Conservation (phyloP, 352 stramenopile genomes). For the Phytophthora fragariaefolia region DNA sequence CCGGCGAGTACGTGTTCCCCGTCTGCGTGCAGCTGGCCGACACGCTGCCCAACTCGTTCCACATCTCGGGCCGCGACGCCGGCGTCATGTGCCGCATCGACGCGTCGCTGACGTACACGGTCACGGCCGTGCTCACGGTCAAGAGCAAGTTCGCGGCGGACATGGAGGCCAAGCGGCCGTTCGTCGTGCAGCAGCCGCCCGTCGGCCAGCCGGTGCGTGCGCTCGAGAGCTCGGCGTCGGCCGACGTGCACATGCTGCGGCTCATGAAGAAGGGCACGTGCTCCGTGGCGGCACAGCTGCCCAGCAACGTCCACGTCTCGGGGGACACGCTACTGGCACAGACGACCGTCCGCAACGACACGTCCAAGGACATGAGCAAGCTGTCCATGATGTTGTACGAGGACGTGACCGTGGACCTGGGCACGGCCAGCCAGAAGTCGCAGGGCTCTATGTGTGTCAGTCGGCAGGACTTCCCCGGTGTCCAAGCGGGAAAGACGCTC, state of each 20-base stretch:
- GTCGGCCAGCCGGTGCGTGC: slow-evolving; percentile 32
- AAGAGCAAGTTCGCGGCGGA: slow-evolving; percentile 73
- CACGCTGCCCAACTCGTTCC: slow-evolving; percentile 53
- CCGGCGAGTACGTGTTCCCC: slow-evolving; percentile 77
- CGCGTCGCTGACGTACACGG: slow-evolving; percentile 72
- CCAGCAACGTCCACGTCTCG: slow-evolving; percentile 36
- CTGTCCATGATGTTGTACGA: slow-evolving; percentile 44
- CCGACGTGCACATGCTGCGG: slow-evolving; percentile 36
- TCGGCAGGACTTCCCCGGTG: slow-evolving; percentile 38
- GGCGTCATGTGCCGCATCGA: slow-evolving; percentile 49
- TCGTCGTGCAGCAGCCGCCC: slow-evolving; percentile 33
- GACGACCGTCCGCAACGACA: slow-evolving; percentile 37
- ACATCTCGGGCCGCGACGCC: slow-evolving; percentile 35
- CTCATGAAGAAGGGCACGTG: slow-evolving; percentile 44
- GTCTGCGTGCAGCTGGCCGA: slow-evolving; percentile 62
- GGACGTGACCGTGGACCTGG: slow-evolving; percentile 34
- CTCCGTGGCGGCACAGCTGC: slow-evolving; percentile 29
- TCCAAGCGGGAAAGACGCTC: slow-evolving; percentile 30
- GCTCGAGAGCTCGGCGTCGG: slow-evolving; percentile 25
- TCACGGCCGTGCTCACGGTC: slow-evolving; percentile 68
- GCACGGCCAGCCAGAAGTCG: slow-evolving; percentile 18
- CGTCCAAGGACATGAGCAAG: slow-evolving; percentile 38
- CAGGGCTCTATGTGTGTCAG: slow-evolving; percentile 35
- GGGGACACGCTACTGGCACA: slow-evolving; percentile 40
- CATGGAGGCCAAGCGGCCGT: slow-evolving; percentile 49